Evolutionary conservation across 78 protist genomes (phyloP), one percentile per base, ranked within the genome.

Genomic region (Salpingoeca rosetta): DNA sequence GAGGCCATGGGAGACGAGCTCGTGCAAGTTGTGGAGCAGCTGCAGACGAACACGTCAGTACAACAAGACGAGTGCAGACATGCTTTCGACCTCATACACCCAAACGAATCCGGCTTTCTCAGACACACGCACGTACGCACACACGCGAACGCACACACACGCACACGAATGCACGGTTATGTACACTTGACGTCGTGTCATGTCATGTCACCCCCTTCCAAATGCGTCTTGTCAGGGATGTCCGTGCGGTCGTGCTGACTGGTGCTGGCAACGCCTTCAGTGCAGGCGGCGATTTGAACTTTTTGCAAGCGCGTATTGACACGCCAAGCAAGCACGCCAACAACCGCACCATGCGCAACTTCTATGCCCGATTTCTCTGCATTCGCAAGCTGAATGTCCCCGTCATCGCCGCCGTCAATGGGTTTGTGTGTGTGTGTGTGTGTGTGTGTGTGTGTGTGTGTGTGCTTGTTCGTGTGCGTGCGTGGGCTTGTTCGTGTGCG

Each of bases 221-320:
- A 51, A 22, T 51, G 65, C 65, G 65, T 51, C 31, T 51, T 51
- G 65, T 44, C 17, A 80, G 78, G 12, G 80, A 40, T 28, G 56
- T 84, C 12, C 78, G 88, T 1, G 88, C 88, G 7, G 86, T 88
- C 31, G 82, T 88, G 26, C 45, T 88, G n/a, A 88, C 91, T 35
- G 91, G 91, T 0, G 82, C 36, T 2, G 91, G 85, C 45, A 22
- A 0, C 26, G 91, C 88, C 41, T 88, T 88, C 45, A 22, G 43
- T 26, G 87, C 91, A 38, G 91, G 91, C 10, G 91, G 91, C 26
- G 91, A 88, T 65, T 40, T 88, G 28, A 56, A 75, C n/a, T 90
- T 82, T 37, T 77, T 90, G 27, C 12, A 24, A 3, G 86, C 37
- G 1, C 77, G 92, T 17, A 28, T 42, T 10, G 57, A 22, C n/a